Base-by-base conservation (phyloP, 2,329 filamentous ascomycete species). In the Xylariaceae sp. region DNA sequence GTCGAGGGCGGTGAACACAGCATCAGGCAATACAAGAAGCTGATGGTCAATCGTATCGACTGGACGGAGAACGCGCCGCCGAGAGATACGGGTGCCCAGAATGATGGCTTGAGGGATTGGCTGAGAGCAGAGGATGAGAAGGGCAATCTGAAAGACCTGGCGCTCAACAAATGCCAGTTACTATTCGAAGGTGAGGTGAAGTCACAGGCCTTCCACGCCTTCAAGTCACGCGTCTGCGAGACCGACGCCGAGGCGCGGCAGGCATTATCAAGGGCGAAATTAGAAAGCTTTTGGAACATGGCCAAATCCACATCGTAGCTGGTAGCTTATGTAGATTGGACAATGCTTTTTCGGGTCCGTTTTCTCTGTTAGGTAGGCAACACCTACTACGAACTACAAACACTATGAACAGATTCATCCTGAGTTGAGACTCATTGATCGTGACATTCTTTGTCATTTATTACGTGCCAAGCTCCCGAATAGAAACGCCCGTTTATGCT, bases 211-310 rank as follows among this genome's bases (percentile, higher is more conserved):
- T 99, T 97, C 73, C 86, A 89, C 65, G 92, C 91, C 71, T 97
- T 93, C 90, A 82, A 88, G 2, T 92, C 87, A 63, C 88, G 90
- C 72, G 86, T 94, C n/a, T 96, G 92, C 74, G 94, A 97, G 75
- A 93, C 90, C 1, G 94, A 99, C 72, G 83, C 87, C 9, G 89
- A 95, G 71, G 94, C 93, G 4, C 88, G 90, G 71, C 91, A 96
- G 67, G 81, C 87, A 18, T 75, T 99, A 63, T 77, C 85, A 10
- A 83, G 91, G 66, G 85, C 86, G 4, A 97, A 96, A 79, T 89
- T 97, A 82, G 93, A 97, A 68, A 96, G 88, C 69, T 93, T 99
- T 70, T 99, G 94, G 94, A 88, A 88, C 8, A 76, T 94, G 67
- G 93, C 92, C 0, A 96, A 95, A 79, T 90, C 69, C 45, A 67